Conservation (phyloP, 169 alveolate species). For the Perkinsus olseni region DNA sequence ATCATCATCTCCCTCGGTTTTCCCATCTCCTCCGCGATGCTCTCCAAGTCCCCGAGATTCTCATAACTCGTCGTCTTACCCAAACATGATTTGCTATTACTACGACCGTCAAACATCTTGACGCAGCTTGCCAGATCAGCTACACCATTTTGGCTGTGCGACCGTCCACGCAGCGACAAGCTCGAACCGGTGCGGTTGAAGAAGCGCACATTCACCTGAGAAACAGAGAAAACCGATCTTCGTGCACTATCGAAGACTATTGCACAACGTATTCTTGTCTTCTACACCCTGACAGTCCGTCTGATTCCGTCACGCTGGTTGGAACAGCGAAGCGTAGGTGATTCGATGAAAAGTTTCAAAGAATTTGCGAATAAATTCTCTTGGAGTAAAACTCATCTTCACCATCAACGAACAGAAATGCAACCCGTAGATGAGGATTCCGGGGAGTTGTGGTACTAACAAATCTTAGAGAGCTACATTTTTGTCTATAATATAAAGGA, state of each 20-base stretch:
- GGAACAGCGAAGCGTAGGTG: no score
- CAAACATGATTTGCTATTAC: neutral
- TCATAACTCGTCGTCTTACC: neutral
- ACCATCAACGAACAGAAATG: no score
- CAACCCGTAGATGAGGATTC: no score
- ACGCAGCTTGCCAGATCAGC: neutral
- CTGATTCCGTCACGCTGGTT: no score
- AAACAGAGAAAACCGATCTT: neutral
- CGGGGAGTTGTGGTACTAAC: no score
- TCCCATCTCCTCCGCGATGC: neutral
- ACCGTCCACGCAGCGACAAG: neutral
- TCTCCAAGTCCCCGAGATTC: neutral
- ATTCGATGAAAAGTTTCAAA: no score
- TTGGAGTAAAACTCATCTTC: no score
- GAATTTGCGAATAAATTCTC: neutral
- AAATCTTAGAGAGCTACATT: no score
- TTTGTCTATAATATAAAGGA: no score
- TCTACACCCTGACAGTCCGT: no score
- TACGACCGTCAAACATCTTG: neutral
- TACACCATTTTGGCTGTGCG: neutral
- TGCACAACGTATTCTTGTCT: no score
- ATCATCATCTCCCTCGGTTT: neutral
- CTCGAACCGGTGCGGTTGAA: neutral
- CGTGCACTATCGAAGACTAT: no score
- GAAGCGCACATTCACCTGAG: neutral